These are phyloP conservation scores for Lyophyllum atratum DNA, from an alignment of 768 basidiomycete genomes.

Conservation along the genomic window DNA sequence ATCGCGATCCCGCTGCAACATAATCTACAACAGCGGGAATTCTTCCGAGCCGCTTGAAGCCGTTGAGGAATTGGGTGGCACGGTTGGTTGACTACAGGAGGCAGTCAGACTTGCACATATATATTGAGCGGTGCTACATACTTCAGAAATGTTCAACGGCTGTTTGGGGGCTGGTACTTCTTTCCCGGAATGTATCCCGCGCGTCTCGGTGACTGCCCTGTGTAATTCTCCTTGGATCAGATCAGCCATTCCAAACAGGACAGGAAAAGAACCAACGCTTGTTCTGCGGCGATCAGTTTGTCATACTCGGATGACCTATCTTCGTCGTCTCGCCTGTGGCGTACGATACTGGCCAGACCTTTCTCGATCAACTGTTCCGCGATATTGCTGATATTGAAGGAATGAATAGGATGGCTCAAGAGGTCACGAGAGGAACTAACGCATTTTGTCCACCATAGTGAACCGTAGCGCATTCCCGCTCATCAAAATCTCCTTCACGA, in stretches of 20 bases:
- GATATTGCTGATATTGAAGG: constrained; percentile 63
- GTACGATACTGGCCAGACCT: constrained; percentile 85
- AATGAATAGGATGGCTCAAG: neutral
- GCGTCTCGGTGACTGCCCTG: constrained; percentile 75
- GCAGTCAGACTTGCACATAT: neutral
- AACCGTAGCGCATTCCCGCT: constrained; percentile 89
- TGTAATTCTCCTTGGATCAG: constrained; percentile 8
- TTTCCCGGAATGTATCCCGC: constrained; percentile 92
- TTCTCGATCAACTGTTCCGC: constrained; percentile 94
- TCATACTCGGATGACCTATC: constrained; percentile 96
- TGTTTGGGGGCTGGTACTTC: constrained; percentile 78
- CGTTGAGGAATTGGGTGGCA: constrained; percentile 84
- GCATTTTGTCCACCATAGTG: constrained; percentile 79
- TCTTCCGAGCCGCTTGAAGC: constrained; percentile 87
- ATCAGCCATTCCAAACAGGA: neutral
- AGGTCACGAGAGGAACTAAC: constrained; percentile 45
- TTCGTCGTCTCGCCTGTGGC: constrained; percentile 94
- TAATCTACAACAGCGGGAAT: constrained; percentile 90
- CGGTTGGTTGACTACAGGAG: constrained; percentile 57
- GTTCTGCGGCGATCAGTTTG: constrained; percentile 93
- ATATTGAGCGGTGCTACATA: constrained; percentile 23
- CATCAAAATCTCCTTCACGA: constrained; percentile 90
- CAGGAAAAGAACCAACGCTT: constrained; percentile 58
- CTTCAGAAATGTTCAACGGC: constrained; percentile 92
- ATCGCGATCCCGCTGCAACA: constrained; percentile 91